Conservation (phyloP, 116 monocot genomes). For the Trichopus zeylanicus region DNA sequence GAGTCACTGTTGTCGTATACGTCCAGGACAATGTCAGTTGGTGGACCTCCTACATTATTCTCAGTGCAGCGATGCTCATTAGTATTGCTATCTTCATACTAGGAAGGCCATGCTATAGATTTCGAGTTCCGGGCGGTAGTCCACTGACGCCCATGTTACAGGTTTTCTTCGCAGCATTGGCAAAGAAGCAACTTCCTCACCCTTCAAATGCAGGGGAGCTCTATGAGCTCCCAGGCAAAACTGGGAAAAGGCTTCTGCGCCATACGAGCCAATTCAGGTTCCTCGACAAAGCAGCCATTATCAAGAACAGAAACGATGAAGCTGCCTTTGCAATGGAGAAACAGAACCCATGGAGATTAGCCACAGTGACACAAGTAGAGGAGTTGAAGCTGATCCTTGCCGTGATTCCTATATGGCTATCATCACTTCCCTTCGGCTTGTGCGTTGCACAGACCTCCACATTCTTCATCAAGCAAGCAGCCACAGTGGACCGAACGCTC, state of each 20-base stretch:
- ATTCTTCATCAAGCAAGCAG: conserved; percentile 79
- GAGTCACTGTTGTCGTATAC: conserved; percentile 52
- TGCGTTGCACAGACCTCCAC: conserved; percentile 56
- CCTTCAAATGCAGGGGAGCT: conserved; percentile 37
- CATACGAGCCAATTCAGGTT: conserved; percentile 52
- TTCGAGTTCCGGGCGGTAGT: conserved; percentile 34
- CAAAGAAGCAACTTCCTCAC: conserved; percentile 33
- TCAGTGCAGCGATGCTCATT: conserved; percentile 35
- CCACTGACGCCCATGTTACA: conserved; percentile 48
- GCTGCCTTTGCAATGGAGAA: not conserved
- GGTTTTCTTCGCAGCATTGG: conserved; percentile 37
- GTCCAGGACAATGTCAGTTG: conserved; percentile 61
- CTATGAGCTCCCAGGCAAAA: conserved; percentile 28
- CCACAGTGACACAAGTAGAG: conserved; percentile 76
- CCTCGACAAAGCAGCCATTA: conserved; percentile 69
- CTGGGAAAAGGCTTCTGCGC: conserved; percentile 29
- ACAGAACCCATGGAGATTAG: conserved; percentile 30
- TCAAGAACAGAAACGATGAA: conserved; percentile 21
- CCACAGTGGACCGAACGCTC: conserved; percentile 44
- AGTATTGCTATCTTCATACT: conserved; percentile 32
- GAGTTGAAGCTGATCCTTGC: conserved; percentile 51
- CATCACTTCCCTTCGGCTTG: conserved; percentile 45
- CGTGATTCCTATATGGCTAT: conserved; percentile 62
- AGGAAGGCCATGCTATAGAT: conserved; percentile 54
- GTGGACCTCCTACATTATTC: conserved; percentile 30